A percentile compares a stretch with the other conserved stretches of the same genome.
Evolutionary conservation across 1,284 basidiomycete species (phyloP).

Genomic region (Mycena sp.): DNA sequence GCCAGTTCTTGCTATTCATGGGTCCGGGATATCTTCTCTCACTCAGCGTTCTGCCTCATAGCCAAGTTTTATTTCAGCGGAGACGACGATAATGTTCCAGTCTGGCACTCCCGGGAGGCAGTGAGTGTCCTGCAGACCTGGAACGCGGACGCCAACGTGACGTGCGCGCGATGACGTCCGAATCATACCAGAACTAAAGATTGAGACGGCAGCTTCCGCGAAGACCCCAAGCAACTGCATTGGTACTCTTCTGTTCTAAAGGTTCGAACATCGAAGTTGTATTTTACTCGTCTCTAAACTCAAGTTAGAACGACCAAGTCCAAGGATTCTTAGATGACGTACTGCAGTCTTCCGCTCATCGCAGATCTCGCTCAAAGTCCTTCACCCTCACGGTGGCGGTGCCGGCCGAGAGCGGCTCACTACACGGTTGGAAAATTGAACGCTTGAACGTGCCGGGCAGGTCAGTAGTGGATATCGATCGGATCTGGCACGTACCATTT

Average conservation of each 20-base stretch:
- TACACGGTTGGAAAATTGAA: slow-evolving; percentile 73
- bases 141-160: slow-evolving; percentile 59
- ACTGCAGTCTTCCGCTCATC: slow-evolving; percentile 27
- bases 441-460: slow-evolving; percentile 66
- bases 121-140: slow-evolving; percentile 66
- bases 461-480: slow-evolving; percentile 46
- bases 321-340: slow-evolving; percentile 60
- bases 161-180: slow-evolving; percentile 50
- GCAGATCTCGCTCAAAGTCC: slow-evolving; percentile 24
- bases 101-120: slow-evolving; percentile 79
- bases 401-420: slow-evolving; percentile 70
- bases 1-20: slow-evolving; percentile 82
- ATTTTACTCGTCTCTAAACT: not conserved
- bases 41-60: not conserved
- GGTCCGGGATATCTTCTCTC: slow-evolving; percentile 50
- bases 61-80: slow-evolving; percentile 54
- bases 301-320: slow-evolving; percentile 56
- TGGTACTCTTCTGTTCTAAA: slow-evolving; percentile 74
- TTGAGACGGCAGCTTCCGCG: slow-evolving; percentile 58
- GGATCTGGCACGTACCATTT: not conserved
- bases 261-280: not conserved
- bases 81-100: slow-evolving; percentile 81
- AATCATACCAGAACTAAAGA: not conserved
- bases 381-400: slow-evolving; percentile 77
- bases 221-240: slow-evolving; percentile 70